Percentiles rank a stretch among this genome's conserved stretches.
phyloP scores from a whole-genome alignment of 129 eudicot genomes.

The Chrysanthemum lavandulifolium region DNA sequence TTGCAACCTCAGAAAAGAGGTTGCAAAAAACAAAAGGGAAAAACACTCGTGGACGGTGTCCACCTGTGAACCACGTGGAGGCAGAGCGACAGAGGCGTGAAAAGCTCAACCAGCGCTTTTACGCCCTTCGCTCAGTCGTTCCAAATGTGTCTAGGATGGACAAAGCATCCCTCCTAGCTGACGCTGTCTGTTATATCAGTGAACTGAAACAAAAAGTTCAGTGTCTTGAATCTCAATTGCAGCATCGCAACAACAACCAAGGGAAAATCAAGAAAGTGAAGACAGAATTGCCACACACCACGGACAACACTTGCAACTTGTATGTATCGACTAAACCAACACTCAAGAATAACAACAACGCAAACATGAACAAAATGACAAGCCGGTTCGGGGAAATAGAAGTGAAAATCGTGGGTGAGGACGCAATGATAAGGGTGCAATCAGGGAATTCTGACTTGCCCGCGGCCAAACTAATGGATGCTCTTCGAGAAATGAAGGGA shows the following conservation, averaged over 20 bases:
- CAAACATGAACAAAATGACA: too few relatives aligned
- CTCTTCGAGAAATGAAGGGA: constrained; percentile 42
- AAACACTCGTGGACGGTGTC: constrained; percentile 31
- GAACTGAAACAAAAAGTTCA: constrained; percentile 47
- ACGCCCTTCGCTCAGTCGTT: constrained; percentile 65
- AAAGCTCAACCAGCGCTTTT: constrained; percentile 67
- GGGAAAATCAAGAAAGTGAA: constrained; percentile 17
- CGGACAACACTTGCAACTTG: constrained; percentile 18
- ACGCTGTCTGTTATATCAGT: constrained; percentile 59
- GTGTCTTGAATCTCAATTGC: constrained; percentile 35
- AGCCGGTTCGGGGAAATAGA: constrained; percentile 33
- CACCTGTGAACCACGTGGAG: constrained; percentile 58
- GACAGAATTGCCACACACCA: constrained; percentile 10
- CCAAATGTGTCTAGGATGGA: constrained; percentile 68
- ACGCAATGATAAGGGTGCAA: constrained; percentile 55
- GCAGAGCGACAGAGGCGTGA: constrained; percentile 72
- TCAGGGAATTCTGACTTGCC: constrained; percentile 39
- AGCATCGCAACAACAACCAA: neutral
- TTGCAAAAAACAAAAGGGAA: constrained; percentile 50
- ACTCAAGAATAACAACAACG: neutral
- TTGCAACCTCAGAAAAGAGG: neutral
- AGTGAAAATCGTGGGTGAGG: constrained; percentile 49
- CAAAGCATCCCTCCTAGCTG: constrained; percentile 63
- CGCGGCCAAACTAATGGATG: constrained; percentile 48
- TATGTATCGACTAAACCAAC: neutral